These are phyloP conservation scores for Botrytis sinoallii DNA, from an alignment of 2,329 filamentous ascomycete genomes.

Conservation along the genomic window DNA sequence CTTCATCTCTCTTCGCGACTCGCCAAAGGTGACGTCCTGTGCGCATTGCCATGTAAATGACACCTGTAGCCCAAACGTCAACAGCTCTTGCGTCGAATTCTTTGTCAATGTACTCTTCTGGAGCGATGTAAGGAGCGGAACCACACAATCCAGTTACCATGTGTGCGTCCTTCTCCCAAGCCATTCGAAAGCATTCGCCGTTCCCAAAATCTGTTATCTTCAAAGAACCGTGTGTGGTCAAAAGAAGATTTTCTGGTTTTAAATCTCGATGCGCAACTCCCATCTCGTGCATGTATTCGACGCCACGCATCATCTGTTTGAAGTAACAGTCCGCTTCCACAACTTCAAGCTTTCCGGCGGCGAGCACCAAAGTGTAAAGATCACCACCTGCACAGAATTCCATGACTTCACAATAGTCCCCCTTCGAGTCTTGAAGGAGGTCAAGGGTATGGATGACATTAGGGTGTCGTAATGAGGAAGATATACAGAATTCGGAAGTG, in stretches of 20 bases:
- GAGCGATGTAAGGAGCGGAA: slow-evolving; percentile 94
- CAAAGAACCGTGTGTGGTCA: slow-evolving; percentile 86
- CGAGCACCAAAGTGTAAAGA: slow-evolving; percentile 87
- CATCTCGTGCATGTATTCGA: slow-evolving; percentile 99
- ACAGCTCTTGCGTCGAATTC: slow-evolving; percentile 98
- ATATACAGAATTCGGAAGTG: slow-evolving; percentile 97
- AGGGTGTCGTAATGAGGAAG: slow-evolving; percentile 90
- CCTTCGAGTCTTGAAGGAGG: slow-evolving; percentile 90
- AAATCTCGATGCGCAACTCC: slow-evolving; percentile 94
- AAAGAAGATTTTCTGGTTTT: slow-evolving; percentile 92
- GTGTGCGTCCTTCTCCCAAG: slow-evolving; percentile 96
- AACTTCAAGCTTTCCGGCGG: slow-evolving; percentile 87
- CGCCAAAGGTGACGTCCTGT: slow-evolving; percentile 95
- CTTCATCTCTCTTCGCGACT: slow-evolving; percentile 93
- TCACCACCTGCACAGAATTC: slow-evolving; percentile 97
- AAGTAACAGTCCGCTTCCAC: slow-evolving; percentile 96
- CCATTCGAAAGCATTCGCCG: slow-evolving; percentile 98
- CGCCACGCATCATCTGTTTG: slow-evolving; percentile 98
- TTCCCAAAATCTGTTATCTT: slow-evolving; percentile 99
- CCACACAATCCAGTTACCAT: slow-evolving; percentile 98
- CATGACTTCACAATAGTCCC: slow-evolving; percentile 99
- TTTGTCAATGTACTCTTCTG: slow-evolving; percentile 91
- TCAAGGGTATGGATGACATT: slow-evolving; percentile 98
- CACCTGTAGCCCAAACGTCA: slow-evolving; percentile 96
- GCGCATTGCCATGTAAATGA: slow-evolving; percentile 99